Base-by-base conservation (phyloP, 257 asterid species). In the Petrea volubilis region DNA sequence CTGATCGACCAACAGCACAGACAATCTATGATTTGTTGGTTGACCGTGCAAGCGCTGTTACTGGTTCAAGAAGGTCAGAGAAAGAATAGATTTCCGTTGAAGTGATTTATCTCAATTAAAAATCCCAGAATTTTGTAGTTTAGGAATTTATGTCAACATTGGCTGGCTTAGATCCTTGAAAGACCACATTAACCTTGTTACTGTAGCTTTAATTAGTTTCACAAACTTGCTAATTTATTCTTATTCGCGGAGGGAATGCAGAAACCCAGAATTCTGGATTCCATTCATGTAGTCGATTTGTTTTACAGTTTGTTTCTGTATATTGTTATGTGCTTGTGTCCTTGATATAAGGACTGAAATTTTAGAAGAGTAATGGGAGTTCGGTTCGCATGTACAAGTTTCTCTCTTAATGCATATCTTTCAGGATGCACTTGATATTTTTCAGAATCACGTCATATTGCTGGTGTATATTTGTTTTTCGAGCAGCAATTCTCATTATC, bases 1-100 rank as follows among this genome's bases (percentile, higher is more conserved):
- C 46, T 3, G 84, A 85, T 78, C 92, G 97, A 18, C 96, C 95
- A 76, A 79, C 90, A 4, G 90, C 96, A 9, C 75, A 78, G 64
- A 74, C 73, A 21, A 84, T 91, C 55, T 78, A 87, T 62, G 61
- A 73, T 29, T 9, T 77, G 69, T 80, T 88, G 77, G 74, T 77
- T 64, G 38, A 76, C 24, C 84, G 65, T 21, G 73, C 79, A 27
- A 70, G 81, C 75, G 50, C 86, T 6, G 36, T 61, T 68, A 38
- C 51, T 31, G 73, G 47, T 38, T 76, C 85, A 49, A 72, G 57
- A 71, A 79, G 55, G 69, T 73, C 72, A 4, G 85, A 79, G 25
- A 69, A 82, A 66, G 66, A 68, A 18, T 79, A 77, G 69, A 58
- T 34, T 28, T 11, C 11, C 27, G 23, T 68, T 50, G 34, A 34